Base-by-base conservation (phyloP, 805 yeast species). In the Torulaspora quercuum region DNA sequence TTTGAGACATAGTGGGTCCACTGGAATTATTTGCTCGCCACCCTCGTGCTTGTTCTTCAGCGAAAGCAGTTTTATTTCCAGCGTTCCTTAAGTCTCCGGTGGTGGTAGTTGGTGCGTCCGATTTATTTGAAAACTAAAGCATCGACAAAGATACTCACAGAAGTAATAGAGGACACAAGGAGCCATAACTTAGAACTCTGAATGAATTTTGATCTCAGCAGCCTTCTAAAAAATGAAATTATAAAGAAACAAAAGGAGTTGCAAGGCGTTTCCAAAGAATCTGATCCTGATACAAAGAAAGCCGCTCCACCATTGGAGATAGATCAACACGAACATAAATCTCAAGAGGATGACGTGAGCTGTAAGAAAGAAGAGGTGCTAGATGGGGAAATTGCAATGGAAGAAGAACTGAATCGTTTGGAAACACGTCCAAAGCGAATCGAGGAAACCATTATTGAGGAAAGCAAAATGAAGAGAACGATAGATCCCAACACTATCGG, bases 151-250 rank as follows among this genome's bases (percentile, higher is more conserved):
- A n/a, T n/a, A n/a, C n/a, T n/a, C n/a, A n/a, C n/a, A n/a, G n/a
- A n/a, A n/a, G n/a, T n/a, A n/a, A n/a, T n/a, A n/a, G n/a, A n/a
- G n/a, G n/a, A n/a, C n/a, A n/a, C n/a, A n/a, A n/a, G n/a, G n/a
- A n/a, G n/a, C n/a, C n/a, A n/a, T n/a, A n/a, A n/a, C n/a, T n/a
- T n/a, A n/a, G n/a, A n/a, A n/a, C n/a, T n/a, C n/a, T n/a, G 24
- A 4, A 75, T 76, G 80, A 72, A 73, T 49, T 70, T 75, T 41
- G 63, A 74, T 49, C 68, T 76, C 39, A 59, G 73, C 8, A 59
- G 63, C 24, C 45, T 75, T 16, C 49, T 77, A 35, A 48, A 68
- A 1, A 55, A 61, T 17, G 81, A 77, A 53, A 76, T 76, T 13
- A 61, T 58, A 5, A 72, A 66, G 57, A 72, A 72, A 57, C 63